Base-by-base conservation (phyloP, 495 filamentous ascomycete species). In the Penicillium samsonianum region DNA sequence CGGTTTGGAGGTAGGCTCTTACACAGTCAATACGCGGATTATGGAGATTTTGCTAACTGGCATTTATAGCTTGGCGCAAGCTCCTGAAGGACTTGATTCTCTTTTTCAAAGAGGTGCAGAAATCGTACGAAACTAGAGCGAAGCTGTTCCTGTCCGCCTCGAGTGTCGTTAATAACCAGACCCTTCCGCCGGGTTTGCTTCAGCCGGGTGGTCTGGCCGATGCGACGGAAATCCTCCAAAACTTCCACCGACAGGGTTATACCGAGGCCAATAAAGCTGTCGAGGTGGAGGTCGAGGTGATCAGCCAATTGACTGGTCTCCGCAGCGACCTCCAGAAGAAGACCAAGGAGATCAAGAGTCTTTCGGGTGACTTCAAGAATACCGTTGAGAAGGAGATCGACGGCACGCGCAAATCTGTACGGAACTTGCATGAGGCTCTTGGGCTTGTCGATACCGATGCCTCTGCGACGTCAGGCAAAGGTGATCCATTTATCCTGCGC, bases 301-400 rank as follows among this genome's bases (percentile, higher is more conserved):
- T 98, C 58, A 81, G 87, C 43, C 90, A 91, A 51, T 80, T 98
- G 44, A 91, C 87, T 5, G 92, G 90, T 14, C 78, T 98, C 22
- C 78, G 94, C 44, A 91, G 85, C 64, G 94, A 98, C 71, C 79
- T 98, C 17, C 86, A 87, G 51, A 90, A 93, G 73, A 98, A 98
- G 77, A 94, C 93, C 65, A 98, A 97, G 74, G 94, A 98, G 74
- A 98, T 98, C 71, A 96, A 94, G 71, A 87, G 82, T 56, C 77
- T 98, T 5, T 87, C 91, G 6, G 87, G 90, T 2, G 94, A 98
- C 72, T 98, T 98, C 71, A 96, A 96, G 69, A 98, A 95, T 62
- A 78, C 76, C 3, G 80, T 82, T 16, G 83, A 86, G 38, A 79
- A 78, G 64, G 81, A 82, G 56, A 73, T 80, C n/a, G 80, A 82